Base-by-base conservation (phyloP, 768 basidiomycete genomes). In the Trametes meyenii region DNA sequence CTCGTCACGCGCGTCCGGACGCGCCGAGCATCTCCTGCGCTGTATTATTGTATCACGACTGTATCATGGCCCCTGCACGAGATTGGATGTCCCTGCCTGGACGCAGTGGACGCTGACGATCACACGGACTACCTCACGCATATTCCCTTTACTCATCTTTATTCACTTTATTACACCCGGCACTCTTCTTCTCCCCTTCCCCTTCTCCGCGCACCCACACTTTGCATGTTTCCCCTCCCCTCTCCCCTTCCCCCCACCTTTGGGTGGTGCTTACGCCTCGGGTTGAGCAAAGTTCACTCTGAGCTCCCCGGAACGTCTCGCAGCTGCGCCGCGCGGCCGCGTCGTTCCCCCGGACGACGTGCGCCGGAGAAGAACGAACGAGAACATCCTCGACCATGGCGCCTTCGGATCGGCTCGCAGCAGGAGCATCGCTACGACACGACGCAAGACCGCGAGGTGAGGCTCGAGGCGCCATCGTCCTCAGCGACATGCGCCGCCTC, bases 381-480 rank as follows among this genome's bases (percentile, higher is more conserved):
- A 64, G 42, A 58, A 26, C 58, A 55, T 49, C 72, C 74, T 78
- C 77, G 82, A 84, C 77, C 77, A 84, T 78, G 83, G 83, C 79
- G 70, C 68, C 71, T 73, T 71, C 74, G 80, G 81, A 72, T 69
- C 76, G 84, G 73, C 77, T 84, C 70, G 85, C 84, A 76, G 77
- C 62, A 68, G 72, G 74, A 73, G 69, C 66, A 64, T 48, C 66
- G 81, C 81, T 80, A 81, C 79, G 85, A 85, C 83, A 81, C 76
- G 66, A 67, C 66, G 57, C 66, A 67, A 65, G 66, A 67, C 67
- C 80, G 75, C 74, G 73, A 77, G 68, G 50, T 70, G 72, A 76
- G 66, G 83, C 82, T 83, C 75, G 83, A 85, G 83, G 78, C 77
- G 78, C 76, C 77, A 80, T 74, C 77, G 77, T 74, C 79, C 78